Conservation (phyloP, 345 rosid genomes). For the Cardamine resedifolia region DNA sequence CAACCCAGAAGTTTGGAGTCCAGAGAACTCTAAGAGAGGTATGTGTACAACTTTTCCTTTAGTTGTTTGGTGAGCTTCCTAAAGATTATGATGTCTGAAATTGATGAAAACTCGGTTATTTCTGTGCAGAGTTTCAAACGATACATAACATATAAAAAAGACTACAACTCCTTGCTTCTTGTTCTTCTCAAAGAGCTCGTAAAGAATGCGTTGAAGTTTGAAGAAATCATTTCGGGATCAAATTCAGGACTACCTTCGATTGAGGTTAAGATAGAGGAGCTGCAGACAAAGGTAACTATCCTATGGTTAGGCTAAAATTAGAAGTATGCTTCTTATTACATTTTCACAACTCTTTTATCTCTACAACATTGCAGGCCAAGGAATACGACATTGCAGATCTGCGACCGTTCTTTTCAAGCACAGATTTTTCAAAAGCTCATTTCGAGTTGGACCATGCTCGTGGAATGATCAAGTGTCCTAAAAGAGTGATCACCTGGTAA, state of each 20-base stretch:
- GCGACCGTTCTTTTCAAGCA: slow-evolving; percentile 72
- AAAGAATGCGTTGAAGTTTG: slow-evolving; percentile 75
- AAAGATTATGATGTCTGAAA: neutral
- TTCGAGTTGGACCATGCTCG: slow-evolving; percentile 61
- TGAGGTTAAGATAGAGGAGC: slow-evolving; percentile 75
- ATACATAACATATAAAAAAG: slow-evolving; percentile 91
- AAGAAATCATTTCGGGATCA: slow-evolving; percentile 79
- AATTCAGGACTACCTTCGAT: slow-evolving; percentile 55
- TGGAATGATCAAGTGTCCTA: slow-evolving; percentile 58
- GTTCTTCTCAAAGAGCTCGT: slow-evolving; percentile 78
- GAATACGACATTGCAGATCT: slow-evolving; percentile 80
- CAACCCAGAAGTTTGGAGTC: slow-evolving; percentile 94
- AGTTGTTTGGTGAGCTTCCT: neutral
- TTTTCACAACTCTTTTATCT: slow-evolving; percentile 11
- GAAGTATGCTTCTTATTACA: neutral
- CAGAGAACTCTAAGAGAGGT: slow-evolving; percentile 95
- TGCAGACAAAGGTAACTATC: slow-evolving; percentile 61
- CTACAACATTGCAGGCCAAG: slow-evolving; percentile 70
- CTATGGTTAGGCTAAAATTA: neutral
- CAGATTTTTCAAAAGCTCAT: slow-evolving; percentile 62
- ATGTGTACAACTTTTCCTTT: neutral
- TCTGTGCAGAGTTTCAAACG: slow-evolving; percentile 81
- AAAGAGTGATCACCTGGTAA: slow-evolving; percentile 40
- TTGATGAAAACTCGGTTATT: slow-evolving; percentile 6
- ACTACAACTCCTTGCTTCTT: slow-evolving; percentile 76